Evolutionary conservation across 2,329 filamentous ascomycete genomes (phyloP).

Genomic region (Eutypa lata): DNA sequence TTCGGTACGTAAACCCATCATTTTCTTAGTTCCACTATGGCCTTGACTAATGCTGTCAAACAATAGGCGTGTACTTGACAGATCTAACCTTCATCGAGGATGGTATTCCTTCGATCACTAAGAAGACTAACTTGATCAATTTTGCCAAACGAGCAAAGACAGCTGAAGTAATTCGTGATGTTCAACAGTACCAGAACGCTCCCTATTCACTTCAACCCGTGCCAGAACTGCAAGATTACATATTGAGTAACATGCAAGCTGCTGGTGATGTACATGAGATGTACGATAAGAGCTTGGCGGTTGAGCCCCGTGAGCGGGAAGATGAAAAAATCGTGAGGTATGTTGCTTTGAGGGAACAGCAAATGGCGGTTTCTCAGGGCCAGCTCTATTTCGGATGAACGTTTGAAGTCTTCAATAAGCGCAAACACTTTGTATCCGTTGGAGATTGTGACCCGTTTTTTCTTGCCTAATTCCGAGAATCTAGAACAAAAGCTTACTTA

Average conservation of each 20-base stretch:
- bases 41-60: conserved; percentile 6
- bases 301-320: conserved; percentile 93
- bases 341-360: conserved; percentile 34
- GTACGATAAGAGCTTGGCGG: conserved; percentile 93
- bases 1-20: conserved; percentile 63
- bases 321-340: conserved; percentile 99
- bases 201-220: conserved; percentile 91
- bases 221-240: conserved; percentile 91
- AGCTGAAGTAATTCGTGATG: conserved; percentile 95
- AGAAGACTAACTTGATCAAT: conserved; percentile 95
- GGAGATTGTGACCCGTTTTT: conserved; percentile 8
- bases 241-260: conserved; percentile 91
- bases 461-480: conserved; percentile 2
- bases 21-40: background rate
- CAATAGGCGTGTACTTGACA: conserved; percentile 84
- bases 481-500: conserved; percentile 17
- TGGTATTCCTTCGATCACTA: conserved; percentile 92
- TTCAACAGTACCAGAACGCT: conserved; percentile 97
- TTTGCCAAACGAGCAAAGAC: conserved; percentile 98
- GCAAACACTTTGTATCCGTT: conserved; percentile 4
- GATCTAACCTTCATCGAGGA: conserved; percentile 99
- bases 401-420: background rate
- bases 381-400: conserved; percentile 18
- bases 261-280: conserved; percentile 97
- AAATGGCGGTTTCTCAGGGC: conserved; percentile 19